phyloP scores from a whole-genome alignment of 352 stramenopile genomes.

The Phytophthora pinifolia region DNA sequence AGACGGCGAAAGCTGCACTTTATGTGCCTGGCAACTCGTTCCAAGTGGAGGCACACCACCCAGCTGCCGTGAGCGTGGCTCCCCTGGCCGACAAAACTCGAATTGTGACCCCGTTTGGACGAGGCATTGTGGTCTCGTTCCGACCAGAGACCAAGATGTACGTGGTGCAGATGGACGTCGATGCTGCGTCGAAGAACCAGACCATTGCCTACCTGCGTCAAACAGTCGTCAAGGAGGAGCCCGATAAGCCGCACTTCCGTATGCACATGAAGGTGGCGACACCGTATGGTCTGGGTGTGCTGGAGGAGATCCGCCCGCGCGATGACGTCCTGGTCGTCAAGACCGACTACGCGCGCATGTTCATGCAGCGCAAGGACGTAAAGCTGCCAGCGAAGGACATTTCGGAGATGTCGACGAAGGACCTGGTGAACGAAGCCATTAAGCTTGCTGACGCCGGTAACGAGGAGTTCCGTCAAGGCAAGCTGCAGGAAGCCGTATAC shows the following conservation, averaged over 20 bases:
- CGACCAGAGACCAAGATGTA: conserved; percentile 78
- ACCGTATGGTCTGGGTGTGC: conserved; percentile 62
- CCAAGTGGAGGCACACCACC: conserved; percentile 56
- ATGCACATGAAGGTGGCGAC: conserved; percentile 83
- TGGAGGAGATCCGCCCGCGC: conserved; percentile 66
- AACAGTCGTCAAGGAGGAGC: conserved; percentile 66
- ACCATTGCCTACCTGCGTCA: conserved; percentile 74
- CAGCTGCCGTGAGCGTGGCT: conserved; percentile 56
- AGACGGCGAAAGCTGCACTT: conserved; percentile 48
- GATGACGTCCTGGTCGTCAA: conserved; percentile 74
- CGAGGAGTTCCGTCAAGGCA: conserved; percentile 58
- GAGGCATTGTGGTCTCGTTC: conserved; percentile 70
- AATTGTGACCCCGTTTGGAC: conserved; percentile 73
- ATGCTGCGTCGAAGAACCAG: conserved; percentile 53
- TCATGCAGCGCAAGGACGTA: conserved; percentile 82
- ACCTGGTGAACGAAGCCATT: conserved; percentile 68
- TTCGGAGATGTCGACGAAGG: conserved; percentile 77
- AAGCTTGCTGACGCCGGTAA: conserved; percentile 72
- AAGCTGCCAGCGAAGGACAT: conserved; percentile 63
- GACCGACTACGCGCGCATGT: conserved; percentile 66
- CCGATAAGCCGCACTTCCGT: conserved; percentile 57
- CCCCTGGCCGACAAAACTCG: conserved; percentile 76
- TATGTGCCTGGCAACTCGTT: conserved; percentile 84
- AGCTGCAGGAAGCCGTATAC: conserved; percentile 68
- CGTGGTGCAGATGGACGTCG: conserved; percentile 73